Evolutionary conservation across 306 rosid genomes (phyloP), one percentile per base, ranked within the genome.

Genomic region (Acacia confusa): DNA sequence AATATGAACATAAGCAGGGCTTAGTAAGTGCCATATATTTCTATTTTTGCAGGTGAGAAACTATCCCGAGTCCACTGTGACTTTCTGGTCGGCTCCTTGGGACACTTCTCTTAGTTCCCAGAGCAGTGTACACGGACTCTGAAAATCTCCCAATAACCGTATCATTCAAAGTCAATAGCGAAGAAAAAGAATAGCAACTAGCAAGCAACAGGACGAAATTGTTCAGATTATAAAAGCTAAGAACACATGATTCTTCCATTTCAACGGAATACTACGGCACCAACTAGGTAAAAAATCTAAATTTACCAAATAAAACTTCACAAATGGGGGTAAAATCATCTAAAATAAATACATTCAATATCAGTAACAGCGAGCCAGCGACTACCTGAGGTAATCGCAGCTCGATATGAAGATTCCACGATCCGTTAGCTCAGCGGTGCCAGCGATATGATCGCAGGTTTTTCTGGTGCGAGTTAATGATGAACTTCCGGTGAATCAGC

Each of bases 1-100:
- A 58, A 50, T 12, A 64, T 65, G 14, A 41, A 55, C 45, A 50
- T 25, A 81, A 5, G 74, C 48, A 81, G 55, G 22, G 78, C 40
- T 28, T 32, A 69, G 10, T 55, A 71, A 76, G 22, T 86, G 80
- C 84, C 86, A 86, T 80, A 76, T 79, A 77, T 67, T 76, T 36
- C 15, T 22, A 58, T 24, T 58, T 58, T 58, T 22, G 32, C 32
- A 11, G 65, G 65, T 3, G 65, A 58, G 8, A 58, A 58, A 24
- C 15, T 58, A 22, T 58, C 16, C 65, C 30, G 16, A 22, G 15
- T 24, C 32, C 32, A 24, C 32, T 24, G 65, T 58, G 41, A 72
- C 40, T 28, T 75, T 43, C 67, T 28, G 27, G 70, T 78, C 36
- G 58, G 74, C 63, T 79, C 24, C 74, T 71, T 44, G 77, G 68